phyloP scores from a whole-genome alignment of 495 filamentous ascomycete genomes.

The Glonium stellatum region DNA sequence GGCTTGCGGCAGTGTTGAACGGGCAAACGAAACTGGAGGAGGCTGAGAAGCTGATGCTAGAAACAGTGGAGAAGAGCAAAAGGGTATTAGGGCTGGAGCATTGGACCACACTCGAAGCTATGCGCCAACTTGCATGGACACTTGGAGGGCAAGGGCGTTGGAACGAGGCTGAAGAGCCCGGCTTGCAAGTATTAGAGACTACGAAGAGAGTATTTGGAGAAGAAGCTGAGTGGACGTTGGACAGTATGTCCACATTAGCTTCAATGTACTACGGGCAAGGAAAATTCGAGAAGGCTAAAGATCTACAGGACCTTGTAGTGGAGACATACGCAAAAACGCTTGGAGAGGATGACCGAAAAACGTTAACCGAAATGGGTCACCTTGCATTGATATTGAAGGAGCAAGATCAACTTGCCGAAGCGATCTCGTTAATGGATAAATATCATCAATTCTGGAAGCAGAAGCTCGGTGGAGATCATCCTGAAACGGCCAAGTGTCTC shows the following conservation, averaged over 20 bases:
- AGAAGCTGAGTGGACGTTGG: neutral
- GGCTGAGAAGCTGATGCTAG: neutral
- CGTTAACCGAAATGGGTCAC: neutral
- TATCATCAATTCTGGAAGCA: neutral
- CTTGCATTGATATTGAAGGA: neutral
- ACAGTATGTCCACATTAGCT: no score
- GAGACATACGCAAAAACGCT: neutral
- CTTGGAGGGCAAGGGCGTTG: neutral
- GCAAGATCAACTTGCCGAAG: neutral
- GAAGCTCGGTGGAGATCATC: slow-evolving; percentile 1
- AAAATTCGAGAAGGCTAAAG: neutral
- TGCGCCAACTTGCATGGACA: no score
- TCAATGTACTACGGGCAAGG: no score
- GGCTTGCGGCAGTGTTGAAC: neutral
- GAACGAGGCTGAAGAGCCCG: neutral
- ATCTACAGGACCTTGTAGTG: neutral
- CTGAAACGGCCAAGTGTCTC: neutral
- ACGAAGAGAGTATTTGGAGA: neutral
- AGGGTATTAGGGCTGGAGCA: neutral
- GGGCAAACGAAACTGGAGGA: neutral
- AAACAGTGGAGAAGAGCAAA: no score
- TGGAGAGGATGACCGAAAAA: neutral
- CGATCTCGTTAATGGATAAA: neutral
- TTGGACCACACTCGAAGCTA: no score
- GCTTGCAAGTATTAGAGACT: neutral